A percentile compares a stretch with the other conserved stretches of the same genome.
These are phyloP conservation scores for Paxillus ammoniavirescens DNA, from an alignment of 768 basidiomycete genomes.

Conservation along the genomic window DNA sequence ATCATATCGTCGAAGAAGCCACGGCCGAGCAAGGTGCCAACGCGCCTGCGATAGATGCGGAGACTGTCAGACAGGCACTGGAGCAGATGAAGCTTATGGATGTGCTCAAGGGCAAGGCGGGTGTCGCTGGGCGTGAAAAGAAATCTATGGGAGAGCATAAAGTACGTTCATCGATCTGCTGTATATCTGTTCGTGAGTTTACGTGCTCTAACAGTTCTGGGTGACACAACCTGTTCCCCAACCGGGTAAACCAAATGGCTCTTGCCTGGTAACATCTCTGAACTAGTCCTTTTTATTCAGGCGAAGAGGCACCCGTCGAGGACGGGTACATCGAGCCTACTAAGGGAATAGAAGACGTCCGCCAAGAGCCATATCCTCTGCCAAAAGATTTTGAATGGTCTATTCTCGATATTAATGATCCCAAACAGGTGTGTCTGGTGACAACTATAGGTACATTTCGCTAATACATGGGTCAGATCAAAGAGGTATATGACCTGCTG, in stretches of 20 bases:
- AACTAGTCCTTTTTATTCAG: slow-evolving; percentile 32
- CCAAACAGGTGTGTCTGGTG: slow-evolving; percentile 54
- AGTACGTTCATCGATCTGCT: slow-evolving; percentile 41
- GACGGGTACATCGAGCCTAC: slow-evolving; percentile 91
- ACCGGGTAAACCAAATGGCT: slow-evolving; percentile 45
- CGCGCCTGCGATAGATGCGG: slow-evolving; percentile 52
- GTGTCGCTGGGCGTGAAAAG: slow-evolving; percentile 69
- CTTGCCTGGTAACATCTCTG: neutral
- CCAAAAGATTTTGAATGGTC: slow-evolving; percentile 95
- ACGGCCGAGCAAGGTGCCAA: slow-evolving; percentile 50
- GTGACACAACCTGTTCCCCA: slow-evolving; percentile 97
- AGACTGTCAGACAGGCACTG: slow-evolving; percentile 65
- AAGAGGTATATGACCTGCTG: slow-evolving; percentile 89
- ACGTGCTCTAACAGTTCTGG: slow-evolving; percentile 72
- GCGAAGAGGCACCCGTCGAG: slow-evolving; percentile 59
- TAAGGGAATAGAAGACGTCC: slow-evolving; percentile 72
- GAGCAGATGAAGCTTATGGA: slow-evolving; percentile 85
- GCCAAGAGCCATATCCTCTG: slow-evolving; percentile 83
- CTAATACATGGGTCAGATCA: slow-evolving; percentile 49
- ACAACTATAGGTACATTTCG: neutral
- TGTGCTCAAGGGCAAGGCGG: slow-evolving; percentile 77
- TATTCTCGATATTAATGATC: slow-evolving; percentile 73
- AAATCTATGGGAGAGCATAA: slow-evolving; percentile 89
- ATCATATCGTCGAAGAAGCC: slow-evolving; percentile 66
- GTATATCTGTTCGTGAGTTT: slow-evolving; percentile 7